These are phyloP conservation scores for Mycosphaerella sp. DNA, from an alignment of 2,329 filamentous ascomycete species.

Conservation along the genomic window DNA sequence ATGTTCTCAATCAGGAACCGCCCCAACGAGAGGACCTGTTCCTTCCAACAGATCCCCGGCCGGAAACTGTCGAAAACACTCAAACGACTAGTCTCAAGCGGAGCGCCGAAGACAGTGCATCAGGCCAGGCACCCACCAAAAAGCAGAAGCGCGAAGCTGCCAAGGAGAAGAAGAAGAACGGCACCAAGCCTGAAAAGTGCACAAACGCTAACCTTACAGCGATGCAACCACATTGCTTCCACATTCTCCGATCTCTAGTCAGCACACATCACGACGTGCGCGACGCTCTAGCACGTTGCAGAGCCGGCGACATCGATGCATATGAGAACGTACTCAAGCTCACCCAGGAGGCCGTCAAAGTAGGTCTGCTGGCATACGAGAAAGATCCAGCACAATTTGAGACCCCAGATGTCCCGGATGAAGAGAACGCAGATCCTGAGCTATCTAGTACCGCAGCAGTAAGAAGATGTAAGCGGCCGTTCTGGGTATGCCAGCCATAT, in stretches of 20 bases:
- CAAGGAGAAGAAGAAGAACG: slow-evolving; percentile 35
- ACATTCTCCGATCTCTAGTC: slow-evolving; percentile 78
- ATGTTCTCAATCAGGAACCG: slow-evolving; percentile 61
- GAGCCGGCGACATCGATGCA: slow-evolving; percentile 63
- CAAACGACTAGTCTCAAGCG: slow-evolving; percentile 22
- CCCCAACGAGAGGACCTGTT: slow-evolving; percentile 68
- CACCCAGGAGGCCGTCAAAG: slow-evolving; percentile 67
- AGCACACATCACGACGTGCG: slow-evolving; percentile 73
- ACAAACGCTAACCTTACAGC: slow-evolving; percentile 60
- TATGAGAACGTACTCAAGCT: slow-evolving; percentile 71
- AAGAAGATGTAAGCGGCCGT: slow-evolving; percentile 69
- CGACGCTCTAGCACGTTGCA: slow-evolving; percentile 67
- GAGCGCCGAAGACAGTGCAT: slow-evolving; percentile 37
- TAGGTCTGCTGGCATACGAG: slow-evolving; percentile 63
- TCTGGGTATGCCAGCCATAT: slow-evolving; percentile 86
- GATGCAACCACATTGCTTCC: slow-evolving; percentile 90
- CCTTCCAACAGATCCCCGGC: slow-evolving; percentile 51
- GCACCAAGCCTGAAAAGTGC: slow-evolving; percentile 42
- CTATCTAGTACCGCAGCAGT: slow-evolving; percentile 52
- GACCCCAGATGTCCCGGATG: slow-evolving; percentile 17
- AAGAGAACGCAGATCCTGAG: slow-evolving; percentile 24
- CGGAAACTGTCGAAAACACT: slow-evolving; percentile 17
- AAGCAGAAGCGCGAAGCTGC: slow-evolving; percentile 43
- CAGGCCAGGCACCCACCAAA: slow-evolving; percentile 47
- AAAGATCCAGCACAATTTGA: slow-evolving; percentile 36